phyloP scores from a whole-genome alignment of 2,329 filamentous ascomycete genomes.

The Colletotrichum cordylinicola region DNA sequence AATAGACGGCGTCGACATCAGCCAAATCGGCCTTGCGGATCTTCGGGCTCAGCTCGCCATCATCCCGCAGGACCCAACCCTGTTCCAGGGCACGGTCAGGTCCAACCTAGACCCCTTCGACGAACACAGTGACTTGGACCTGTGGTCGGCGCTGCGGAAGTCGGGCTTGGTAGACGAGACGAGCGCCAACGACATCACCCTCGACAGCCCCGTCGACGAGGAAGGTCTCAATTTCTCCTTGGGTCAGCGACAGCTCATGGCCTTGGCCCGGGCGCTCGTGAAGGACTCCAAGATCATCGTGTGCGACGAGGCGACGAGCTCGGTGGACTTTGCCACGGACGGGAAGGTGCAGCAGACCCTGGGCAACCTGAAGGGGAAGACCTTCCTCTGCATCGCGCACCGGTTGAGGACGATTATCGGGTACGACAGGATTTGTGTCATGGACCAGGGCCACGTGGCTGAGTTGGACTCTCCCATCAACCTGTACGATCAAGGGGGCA shows the following conservation, averaged over 20 bases:
- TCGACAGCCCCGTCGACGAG: constrained; percentile 69
- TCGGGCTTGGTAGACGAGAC: constrained; percentile 37
- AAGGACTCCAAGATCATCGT: constrained; percentile 70
- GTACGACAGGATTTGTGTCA: constrained; percentile 77
- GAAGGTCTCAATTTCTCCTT: constrained; percentile 56
- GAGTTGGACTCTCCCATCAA: constrained; percentile 68
- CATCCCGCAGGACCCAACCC: constrained; percentile 69
- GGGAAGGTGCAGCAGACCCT: constrained; percentile 36
- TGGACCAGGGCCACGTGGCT: constrained; percentile 72
- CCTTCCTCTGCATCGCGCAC: constrained; percentile 71
- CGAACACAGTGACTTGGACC: constrained; percentile 61
- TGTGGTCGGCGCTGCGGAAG: constrained; percentile 68
- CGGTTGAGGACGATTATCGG: constrained; percentile 67
- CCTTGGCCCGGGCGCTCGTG: constrained; percentile 68
- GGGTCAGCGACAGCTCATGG: constrained; percentile 57
- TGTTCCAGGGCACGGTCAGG: constrained; percentile 75
- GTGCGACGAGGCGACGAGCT: constrained; percentile 72
- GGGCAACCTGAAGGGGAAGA: constrained; percentile 60
- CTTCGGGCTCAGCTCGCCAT: constrained; percentile 76
- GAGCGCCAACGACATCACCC: constrained; percentile 49
- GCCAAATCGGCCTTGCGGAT: constrained; percentile 71
- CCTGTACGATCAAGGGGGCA: constrained; percentile 65
- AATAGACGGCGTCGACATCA: constrained; percentile 78
- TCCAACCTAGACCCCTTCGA: constrained; percentile 65
- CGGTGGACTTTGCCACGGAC: constrained; percentile 73